Evolutionary conservation across 257 asterid genomes (phyloP).

Genomic region (Sherardia arvensis): DNA sequence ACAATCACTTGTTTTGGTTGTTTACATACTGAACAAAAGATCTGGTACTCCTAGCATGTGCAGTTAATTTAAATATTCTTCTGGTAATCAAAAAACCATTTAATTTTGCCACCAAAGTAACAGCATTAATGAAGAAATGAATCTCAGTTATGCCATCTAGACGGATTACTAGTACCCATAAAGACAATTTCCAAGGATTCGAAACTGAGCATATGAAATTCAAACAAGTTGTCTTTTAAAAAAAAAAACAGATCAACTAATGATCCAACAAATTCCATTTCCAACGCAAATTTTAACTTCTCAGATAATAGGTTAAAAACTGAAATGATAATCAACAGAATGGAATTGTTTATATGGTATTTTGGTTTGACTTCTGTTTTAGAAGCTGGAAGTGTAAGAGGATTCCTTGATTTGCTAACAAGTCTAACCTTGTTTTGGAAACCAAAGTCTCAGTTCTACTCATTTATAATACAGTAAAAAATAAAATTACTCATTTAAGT

Average conservation of each 20-base stretch:
- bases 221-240: background rate
- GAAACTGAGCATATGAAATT: background rate
- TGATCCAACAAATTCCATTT: background rate
- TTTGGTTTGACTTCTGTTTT: background rate
- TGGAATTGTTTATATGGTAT: no score
- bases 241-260: background rate
- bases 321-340: no score
- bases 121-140: background rate
- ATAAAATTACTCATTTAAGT: background rate
- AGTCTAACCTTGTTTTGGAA: background rate
- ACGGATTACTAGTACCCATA: background rate
- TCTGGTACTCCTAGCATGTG: conserved; percentile 29
- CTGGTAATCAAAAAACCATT: no score
- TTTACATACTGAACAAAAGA: background rate
- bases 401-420: background rate
- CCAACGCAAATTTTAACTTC: background rate
- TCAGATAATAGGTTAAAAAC: no score
- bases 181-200: background rate
- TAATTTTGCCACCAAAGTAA: background rate
- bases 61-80: no score
- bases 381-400: background rate
- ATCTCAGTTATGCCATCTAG: conserved; percentile 7
- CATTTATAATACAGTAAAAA: background rate
- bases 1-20: background rate
- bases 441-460: background rate